Percentiles rank a stretch among this genome's conserved stretches.
Conservation (phyloP, 2,329 filamentous ascomycete genomes). For the Diplodia scrobiculata region DNA sequence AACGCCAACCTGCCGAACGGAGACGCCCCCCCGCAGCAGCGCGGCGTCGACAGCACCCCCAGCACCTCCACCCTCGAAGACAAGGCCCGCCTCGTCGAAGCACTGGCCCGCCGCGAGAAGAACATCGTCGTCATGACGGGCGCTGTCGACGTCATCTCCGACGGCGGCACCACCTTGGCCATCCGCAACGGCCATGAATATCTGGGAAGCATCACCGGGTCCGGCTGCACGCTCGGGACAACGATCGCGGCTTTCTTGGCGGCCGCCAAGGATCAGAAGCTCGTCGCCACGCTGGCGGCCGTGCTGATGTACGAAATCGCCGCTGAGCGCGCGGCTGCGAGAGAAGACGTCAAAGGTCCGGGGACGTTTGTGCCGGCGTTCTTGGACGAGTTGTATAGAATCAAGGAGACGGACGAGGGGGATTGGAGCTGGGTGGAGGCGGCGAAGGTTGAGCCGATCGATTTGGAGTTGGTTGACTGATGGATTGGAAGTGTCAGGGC, state of each 20-base stretch:
- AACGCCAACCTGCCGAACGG: not conserved
- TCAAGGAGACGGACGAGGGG: conserved; percentile 8
- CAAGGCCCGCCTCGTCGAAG: conserved; percentile 63
- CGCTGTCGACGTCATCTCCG: conserved; percentile 72
- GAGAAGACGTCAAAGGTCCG: conserved; percentile 70
- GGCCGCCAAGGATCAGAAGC: conserved; percentile 62
- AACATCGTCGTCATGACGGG: conserved; percentile 84
- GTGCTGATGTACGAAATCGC: conserved; percentile 77
- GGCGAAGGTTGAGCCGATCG: conserved; percentile 1
- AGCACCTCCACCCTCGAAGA: conserved; percentile 58
- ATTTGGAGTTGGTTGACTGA: conserved; percentile 1
- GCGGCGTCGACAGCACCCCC: conserved; percentile 75
- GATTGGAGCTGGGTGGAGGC: not conserved
- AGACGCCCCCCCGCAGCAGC: conserved; percentile 57
- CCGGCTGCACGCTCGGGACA: conserved; percentile 81
- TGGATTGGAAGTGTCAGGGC: not conserved
- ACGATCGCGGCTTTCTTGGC: conserved; percentile 75
- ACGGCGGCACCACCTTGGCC: conserved; percentile 67
- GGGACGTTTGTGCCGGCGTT: conserved; percentile 86
- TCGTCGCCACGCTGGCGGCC: conserved; percentile 73
- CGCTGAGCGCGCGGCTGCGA: conserved; percentile 65
- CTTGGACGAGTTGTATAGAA: conserved; percentile 65
- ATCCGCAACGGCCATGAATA: conserved; percentile 76
- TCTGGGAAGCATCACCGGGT: conserved; percentile 70
- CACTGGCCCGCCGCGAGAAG: conserved; percentile 67